Percentiles rank a stretch among this genome's conserved stretches.
Evolutionary conservation across 2,329 filamentous ascomycete species (phyloP).

Genomic region (Colletotrichum theobromicola): DNA sequence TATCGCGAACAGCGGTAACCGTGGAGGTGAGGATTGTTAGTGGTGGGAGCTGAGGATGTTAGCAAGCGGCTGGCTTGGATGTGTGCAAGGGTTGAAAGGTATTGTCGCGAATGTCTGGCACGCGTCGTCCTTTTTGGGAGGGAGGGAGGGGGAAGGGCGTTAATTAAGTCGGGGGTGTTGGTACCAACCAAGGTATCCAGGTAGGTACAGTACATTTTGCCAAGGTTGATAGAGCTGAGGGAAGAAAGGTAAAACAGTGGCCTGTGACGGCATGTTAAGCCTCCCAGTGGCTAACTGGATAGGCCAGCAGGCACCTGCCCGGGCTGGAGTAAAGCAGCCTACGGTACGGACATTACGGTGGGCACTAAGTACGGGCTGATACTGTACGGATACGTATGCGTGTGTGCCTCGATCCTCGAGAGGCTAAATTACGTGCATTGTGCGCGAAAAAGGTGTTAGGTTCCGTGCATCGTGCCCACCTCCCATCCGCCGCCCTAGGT

Average conservation of each 20-base stretch:
- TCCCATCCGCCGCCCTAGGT: neutral
- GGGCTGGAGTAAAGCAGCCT: neutral
- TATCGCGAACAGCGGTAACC: neutral
- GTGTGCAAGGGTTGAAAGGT: constrained; percentile 16
- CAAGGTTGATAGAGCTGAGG: neutral
- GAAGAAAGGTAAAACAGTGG: neutral
- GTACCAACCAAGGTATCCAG: neutral
- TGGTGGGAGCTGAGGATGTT: constrained; percentile 9
- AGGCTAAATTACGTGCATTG: neutral
- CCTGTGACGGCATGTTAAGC: neutral
- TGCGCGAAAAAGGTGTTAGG: neutral
- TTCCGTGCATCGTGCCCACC: neutral
- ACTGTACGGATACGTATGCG: neutral
- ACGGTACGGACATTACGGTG: no score
- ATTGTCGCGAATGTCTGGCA: constrained; percentile 15
- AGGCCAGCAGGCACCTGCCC: neutral
- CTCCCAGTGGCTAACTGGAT: neutral
- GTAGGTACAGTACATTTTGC: neutral
- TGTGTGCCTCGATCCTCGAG: neutral
- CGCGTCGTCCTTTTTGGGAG: constrained; percentile 16
- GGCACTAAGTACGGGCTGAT: neutral
- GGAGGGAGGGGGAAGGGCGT: constrained; percentile 5
- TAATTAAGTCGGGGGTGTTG: constrained; percentile 2
- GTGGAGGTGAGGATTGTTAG: neutral
- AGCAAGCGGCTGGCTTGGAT: neutral